Evolutionary conservation across 129 eudicot species (phyloP), one percentile per base, ranked within the genome.

Genomic region (Silybum marianum): DNA sequence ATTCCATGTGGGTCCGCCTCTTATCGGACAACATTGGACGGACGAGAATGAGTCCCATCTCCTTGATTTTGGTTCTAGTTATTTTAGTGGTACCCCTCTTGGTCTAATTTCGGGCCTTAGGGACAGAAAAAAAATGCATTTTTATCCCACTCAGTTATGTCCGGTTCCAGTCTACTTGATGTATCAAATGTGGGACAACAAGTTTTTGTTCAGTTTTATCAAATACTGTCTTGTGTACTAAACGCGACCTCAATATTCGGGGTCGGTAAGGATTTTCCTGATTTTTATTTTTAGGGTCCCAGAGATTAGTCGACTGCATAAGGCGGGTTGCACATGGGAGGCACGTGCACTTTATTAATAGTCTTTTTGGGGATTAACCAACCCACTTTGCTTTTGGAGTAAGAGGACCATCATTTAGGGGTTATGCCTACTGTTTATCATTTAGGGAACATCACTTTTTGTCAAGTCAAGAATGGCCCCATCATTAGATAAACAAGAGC

Each of bases 391-490:
- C 69, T 83, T 83, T 77, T 83, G 78, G 79, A 38, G 60, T 69
- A 73, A 80, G 48, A 80, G 83, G 80, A 66, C 63, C 87, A 66
- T 65, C 58, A 68, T 84, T 78, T 46, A 65, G 80, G 58, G 79
- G 51, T 84, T 65, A 73, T 78, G 71, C 79, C 25, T 38, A 54
- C 30, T 78, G 75, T 65, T 42, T 26, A 73, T 80, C 80, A 69
- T 68, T 23, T 39, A 73, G 83, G 80, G 84, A 42, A 79, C 80
- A 66, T 73, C 40, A 78, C 87, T 72, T 72, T 84, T 84, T 39
- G 23, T 54, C 51, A 78, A 78, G 69, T 78, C 42, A 78, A 65
- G 10, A 78, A 84, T 78, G 46, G 74, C 58, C 71, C 78, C 75
- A 84, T 40, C 69, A 28, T 21, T 72, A 18, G 11, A 32, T 28